phyloP scores from a whole-genome alignment of 2,329 filamentous ascomycete species.

The Helotiales sp. region DNA sequence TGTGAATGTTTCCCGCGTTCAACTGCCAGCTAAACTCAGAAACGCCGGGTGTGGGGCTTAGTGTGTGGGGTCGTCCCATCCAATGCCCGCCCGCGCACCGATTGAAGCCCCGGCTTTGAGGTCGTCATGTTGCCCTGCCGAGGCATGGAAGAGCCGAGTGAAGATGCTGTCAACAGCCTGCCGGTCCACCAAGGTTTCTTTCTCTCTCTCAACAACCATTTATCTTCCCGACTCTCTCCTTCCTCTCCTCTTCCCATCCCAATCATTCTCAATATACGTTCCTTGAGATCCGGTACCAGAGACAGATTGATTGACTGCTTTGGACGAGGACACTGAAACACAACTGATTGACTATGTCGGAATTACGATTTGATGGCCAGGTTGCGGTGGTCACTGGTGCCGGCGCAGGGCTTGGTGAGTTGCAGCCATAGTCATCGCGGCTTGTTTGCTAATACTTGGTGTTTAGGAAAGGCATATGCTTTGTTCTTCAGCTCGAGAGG shows the following conservation, averaged over 20 bases:
- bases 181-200: not conserved
- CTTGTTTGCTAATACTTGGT: not conserved
- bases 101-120: not conserved
- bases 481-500: slow-evolving; percentile 89
- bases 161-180: slow-evolving; percentile 8
- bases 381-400: slow-evolving; percentile 88
- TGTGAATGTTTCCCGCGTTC: slow-evolving; percentile 1
- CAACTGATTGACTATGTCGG: slow-evolving; percentile 53
- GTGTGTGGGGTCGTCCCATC: not conserved
- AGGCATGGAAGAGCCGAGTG: slow-evolving; percentile 19
- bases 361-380: slow-evolving; percentile 82
- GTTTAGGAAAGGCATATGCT: slow-evolving; percentile 80
- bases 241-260: slow-evolving; percentile 12
- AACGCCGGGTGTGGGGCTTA: not conserved
- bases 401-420: slow-evolving; percentile 71
- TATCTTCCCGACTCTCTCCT: slow-evolving; percentile 1
- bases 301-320: slow-evolving; percentile 9
- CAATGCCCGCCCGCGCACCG: not conserved
- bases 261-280: slow-evolving; percentile 8
- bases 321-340: slow-evolving; percentile 8
- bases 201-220: not conserved
- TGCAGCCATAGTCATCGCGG: not conserved
- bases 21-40: not conserved
- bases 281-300: slow-evolving; percentile 6
- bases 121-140: slow-evolving; percentile 11